Conservation (phyloP, 768 basidiomycete genomes). For the Harrya chromipes region DNA sequence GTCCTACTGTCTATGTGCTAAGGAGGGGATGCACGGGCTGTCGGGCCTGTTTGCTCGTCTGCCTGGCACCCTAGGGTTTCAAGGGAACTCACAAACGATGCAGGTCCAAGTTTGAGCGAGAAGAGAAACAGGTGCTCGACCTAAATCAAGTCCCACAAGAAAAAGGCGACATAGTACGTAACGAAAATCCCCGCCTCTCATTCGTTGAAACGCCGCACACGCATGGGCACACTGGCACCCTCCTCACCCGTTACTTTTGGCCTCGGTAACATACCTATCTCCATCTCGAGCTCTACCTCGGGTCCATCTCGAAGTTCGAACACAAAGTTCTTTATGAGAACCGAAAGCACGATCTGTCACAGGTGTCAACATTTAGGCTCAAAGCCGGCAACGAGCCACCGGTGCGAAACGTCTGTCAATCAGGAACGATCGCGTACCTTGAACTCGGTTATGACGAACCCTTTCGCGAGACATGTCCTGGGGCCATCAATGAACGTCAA, state of each 20-base stretch:
- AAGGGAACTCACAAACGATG: too few species aligned
- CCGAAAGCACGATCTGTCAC: constrained; percentile 40
- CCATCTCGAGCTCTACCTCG: constrained; percentile 11
- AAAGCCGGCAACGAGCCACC: too few species aligned
- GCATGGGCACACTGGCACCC: constrained; percentile 30
- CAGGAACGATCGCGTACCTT: constrained; percentile 24
- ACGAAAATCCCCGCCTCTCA: not conserved
- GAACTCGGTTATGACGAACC: constrained; percentile 41
- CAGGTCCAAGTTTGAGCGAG: too few species aligned
- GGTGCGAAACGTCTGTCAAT: not conserved
- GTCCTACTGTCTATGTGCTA: too few species aligned
- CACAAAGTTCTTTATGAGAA: constrained; percentile 37
- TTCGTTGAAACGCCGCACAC: constrained; percentile 25
- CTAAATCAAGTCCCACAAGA: too few species aligned
- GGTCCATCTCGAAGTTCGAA: constrained; percentile 23
- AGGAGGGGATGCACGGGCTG: too few species aligned
- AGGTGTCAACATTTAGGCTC: too few species aligned
- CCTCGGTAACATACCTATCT: constrained; percentile 14
- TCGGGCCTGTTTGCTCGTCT: too few species aligned
- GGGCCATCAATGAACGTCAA: constrained; percentile 53
- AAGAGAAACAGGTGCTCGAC: too few species aligned
- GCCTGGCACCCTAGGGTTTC: too few species aligned
- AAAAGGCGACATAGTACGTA: too few species aligned
- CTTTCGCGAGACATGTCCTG: constrained; percentile 46
- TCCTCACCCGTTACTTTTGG: constrained; percentile 23